Conservation (phyloP, 2,329 filamentous ascomycete genomes). For the Didymella segeticola region DNA sequence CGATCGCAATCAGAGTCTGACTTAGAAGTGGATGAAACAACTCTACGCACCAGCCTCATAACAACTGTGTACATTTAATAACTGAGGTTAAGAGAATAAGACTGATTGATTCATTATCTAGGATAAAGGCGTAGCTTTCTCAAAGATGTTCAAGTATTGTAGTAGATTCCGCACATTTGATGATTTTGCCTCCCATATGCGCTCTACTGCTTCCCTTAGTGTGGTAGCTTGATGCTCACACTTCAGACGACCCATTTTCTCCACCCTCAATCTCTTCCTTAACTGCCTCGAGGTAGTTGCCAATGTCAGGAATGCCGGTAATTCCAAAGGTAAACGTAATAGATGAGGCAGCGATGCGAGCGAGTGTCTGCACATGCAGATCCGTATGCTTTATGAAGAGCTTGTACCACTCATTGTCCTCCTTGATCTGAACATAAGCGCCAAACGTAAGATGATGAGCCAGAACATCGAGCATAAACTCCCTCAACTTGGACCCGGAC, state of each 20-base stretch:
- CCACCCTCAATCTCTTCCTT: neutral
- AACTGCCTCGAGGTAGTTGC: neutral
- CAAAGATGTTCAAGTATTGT: too few species aligned
- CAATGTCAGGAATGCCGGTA: neutral
- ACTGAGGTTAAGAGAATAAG: too few species aligned
- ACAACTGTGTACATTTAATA: too few species aligned
- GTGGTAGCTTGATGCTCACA: too few species aligned
- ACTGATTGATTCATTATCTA: too few species aligned
- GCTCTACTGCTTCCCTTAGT: too few species aligned
- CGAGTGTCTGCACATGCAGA: neutral
- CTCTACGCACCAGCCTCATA: too few species aligned
- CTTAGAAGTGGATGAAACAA: too few species aligned
- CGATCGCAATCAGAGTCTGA: too few species aligned
- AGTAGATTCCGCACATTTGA: too few species aligned
- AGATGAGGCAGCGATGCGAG: neutral
- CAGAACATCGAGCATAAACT: neutral
- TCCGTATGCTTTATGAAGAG: neutral
- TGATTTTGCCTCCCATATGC: too few species aligned
- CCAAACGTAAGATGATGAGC: neutral
- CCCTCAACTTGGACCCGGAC: neutral
- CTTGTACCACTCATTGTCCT: neutral
- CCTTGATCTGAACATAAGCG: neutral
- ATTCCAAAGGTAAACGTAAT: neutral
- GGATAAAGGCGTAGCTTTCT: too few species aligned
- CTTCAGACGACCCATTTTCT: neutral